Base-by-base conservation (phyloP, 192 early-diverging fungal species). In the Glomus cerebriforme region DNA sequence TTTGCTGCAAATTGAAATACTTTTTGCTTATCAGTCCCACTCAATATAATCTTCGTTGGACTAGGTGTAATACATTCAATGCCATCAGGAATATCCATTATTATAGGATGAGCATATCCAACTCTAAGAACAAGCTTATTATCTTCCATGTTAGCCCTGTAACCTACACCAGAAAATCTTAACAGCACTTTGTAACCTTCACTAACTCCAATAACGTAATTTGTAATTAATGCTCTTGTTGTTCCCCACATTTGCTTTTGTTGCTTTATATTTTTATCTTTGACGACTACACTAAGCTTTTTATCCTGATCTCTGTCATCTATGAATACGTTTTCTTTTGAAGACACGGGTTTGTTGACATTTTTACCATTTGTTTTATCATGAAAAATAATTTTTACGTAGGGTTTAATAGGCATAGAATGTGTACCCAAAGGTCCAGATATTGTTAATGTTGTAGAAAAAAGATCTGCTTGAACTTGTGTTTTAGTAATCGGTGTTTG, bases 241-340 rank as follows among this genome's bases (percentile, higher is more conserved):
- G 98, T 99, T 62, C 98, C 98, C 98, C 98, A 99, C 95, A 99
- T 97, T 71, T 90, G 85, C 73, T 89, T 81, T 83, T 99, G 96
- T 62, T 91, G 87, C 80, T 92, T 92, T 73, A 89, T 81, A n/a
- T 78, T 73, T 15, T 87, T 82, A 78, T 96, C 88, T 13, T 81
- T 66, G 3, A 98, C 86, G 1, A 47, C 67, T 8, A 95, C 81
- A 70, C 82, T 81, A 39, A 90, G 74, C 45, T 86, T 88, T 64
- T 79, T 68, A 75, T 90, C 88, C 27, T 70, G 72, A 10, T 75
- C 73, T 3, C 79, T 62, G 70, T 76, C 63, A 13, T 26, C 59
- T 1, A 54, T 49, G 15, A 47, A 64, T 59, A 82, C 59, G 73
- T 74, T 39, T 54, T 54, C 47, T 59, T 34, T 76, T 64, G 54